Evolutionary conservation across 192 early-diverging fungal genomes (phyloP).

Genomic region (Thoreauomyces humboldtii): DNA sequence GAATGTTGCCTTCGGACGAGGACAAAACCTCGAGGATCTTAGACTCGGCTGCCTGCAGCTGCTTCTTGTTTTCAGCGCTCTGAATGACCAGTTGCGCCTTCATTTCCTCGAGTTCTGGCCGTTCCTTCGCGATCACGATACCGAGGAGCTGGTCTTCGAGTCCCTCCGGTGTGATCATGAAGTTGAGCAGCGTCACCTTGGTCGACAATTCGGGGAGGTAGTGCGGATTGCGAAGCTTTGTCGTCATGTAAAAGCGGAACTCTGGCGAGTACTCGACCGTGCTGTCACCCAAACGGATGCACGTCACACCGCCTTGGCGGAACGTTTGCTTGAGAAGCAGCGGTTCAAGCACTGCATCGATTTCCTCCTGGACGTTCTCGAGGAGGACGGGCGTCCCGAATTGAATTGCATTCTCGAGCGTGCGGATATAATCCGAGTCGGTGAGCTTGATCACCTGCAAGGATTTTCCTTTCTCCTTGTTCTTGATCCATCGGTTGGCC

Average conservation of each 20-base stretch:
- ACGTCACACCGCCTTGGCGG: slow-evolving; percentile 61
- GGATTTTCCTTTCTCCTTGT: slow-evolving; percentile 55
- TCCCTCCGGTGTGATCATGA: slow-evolving; percentile 66
- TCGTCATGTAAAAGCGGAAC: slow-evolving; percentile 62
- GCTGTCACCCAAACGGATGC: slow-evolving; percentile 56
- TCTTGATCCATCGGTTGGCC: slow-evolving; percentile 62
- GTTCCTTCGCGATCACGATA: slow-evolving; percentile 63
- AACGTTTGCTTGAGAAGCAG: slow-evolving; percentile 61
- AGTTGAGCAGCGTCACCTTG: slow-evolving; percentile 59
- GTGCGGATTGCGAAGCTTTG: slow-evolving; percentile 59
- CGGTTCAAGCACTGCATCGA: slow-evolving; percentile 61
- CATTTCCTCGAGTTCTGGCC: slow-evolving; percentile 62
- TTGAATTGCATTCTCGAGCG: slow-evolving; percentile 59
- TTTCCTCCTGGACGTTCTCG: slow-evolving; percentile 57
- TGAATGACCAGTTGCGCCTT: slow-evolving; percentile 57
- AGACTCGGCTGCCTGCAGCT: slow-evolving; percentile 60
- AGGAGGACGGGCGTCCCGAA: slow-evolving; percentile 61
- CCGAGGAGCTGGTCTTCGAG: slow-evolving; percentile 62
- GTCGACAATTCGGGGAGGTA: slow-evolving; percentile 62
- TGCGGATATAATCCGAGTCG: slow-evolving; percentile 56
- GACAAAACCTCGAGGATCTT: slow-evolving; percentile 63
- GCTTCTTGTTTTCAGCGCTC: slow-evolving; percentile 62
- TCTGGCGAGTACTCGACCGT: slow-evolving; percentile 62
- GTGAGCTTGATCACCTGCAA: slow-evolving; percentile 57
- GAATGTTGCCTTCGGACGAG: slow-evolving; percentile 57